Evolutionary conservation across 148 eudicot genomes (phyloP), one percentile per base, ranked within the genome.

Genomic region (Silene latifolia): DNA sequence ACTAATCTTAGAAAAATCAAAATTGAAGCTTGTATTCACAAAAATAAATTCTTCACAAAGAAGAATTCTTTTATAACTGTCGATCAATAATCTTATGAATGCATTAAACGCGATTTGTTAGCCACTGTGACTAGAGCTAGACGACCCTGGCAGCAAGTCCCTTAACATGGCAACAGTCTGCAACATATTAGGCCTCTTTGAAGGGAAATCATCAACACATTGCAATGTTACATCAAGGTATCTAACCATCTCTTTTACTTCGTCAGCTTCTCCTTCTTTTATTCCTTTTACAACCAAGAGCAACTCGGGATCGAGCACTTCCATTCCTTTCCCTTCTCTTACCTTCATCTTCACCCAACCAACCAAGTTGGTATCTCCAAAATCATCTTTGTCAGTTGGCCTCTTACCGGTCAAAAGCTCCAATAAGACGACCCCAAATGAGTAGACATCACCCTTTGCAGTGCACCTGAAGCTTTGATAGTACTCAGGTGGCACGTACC

Each of bases 281-380:
- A 79, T 81, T 17, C 80, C 83, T 65, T 83, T 78, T 1, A 74
- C 79, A 62, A 66, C 87, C 18, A 70, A 63, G 8, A 94, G 63
- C 73, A 95, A 66, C 51, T 92, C 93, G 0, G 76, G 67, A 61
- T 95, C 98, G 3, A 95, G 90, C 25, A 95, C 97, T 74, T 95
- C 98, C 92, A 89, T 88, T 3, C 90, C 87, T 76, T 86, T 95
- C 23, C 98, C 96, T 81, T 95, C 92, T 64, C 97, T 77, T 5
- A 87, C 97, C 79, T 95, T 95, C 85, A 88, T 85, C 81, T 95
- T 95, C n/a, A 87, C 92, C 98, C 98, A 92, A 1, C 98, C 98
- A 2, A 95, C 98, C 80, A 95, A 80, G 73, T 95, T 95, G 8
- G 97, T 92, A 60, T 95, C 98, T 15, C 98, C 98, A 35, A 95